Conservation (phyloP, 2,329 filamentous ascomycete genomes). For the Ceratocystis alfenasii region DNA sequence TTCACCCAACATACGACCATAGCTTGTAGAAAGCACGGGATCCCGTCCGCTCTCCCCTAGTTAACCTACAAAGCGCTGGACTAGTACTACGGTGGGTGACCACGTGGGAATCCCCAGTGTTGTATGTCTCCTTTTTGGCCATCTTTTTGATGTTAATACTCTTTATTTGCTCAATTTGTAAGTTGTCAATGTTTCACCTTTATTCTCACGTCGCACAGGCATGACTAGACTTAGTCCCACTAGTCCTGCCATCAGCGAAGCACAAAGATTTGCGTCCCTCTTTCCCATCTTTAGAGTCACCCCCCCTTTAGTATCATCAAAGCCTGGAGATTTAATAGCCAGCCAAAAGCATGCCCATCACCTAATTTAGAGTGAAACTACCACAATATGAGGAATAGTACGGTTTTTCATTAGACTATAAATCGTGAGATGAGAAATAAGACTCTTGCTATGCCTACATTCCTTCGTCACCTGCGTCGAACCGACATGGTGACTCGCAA, state of each 20-base stretch:
- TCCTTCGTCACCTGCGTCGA: background rate
- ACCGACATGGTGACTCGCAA: background rate
- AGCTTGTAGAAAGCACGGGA: slow-evolving; percentile 5
- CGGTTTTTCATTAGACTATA: background rate
- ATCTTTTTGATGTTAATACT: background rate
- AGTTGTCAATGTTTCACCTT: background rate
- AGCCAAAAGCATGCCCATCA: too few species aligned
- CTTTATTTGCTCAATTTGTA: background rate
- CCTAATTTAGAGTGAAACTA: too few species aligned
- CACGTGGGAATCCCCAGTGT: background rate
- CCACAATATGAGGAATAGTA: background rate
- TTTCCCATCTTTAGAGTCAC: too few species aligned
- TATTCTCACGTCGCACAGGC: background rate
- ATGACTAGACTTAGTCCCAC: too few species aligned
- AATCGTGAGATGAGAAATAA: background rate
- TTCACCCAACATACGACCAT: background rate
- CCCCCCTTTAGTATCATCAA: background rate
- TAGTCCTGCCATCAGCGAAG: too few species aligned
- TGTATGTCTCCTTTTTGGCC: background rate
- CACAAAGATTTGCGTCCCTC: too few species aligned
- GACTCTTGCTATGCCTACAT: background rate
- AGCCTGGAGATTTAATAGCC: background rate
- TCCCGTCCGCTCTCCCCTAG: slow-evolving; percentile 5
- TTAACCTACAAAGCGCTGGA: background rate
- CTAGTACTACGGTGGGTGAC: slow-evolving; percentile 1